A percentile compares a stretch with the other conserved stretches of the same genome.
phyloP scores from a whole-genome alignment of 179 eudicot genomes.

The Patellifolia procumbens region DNA sequence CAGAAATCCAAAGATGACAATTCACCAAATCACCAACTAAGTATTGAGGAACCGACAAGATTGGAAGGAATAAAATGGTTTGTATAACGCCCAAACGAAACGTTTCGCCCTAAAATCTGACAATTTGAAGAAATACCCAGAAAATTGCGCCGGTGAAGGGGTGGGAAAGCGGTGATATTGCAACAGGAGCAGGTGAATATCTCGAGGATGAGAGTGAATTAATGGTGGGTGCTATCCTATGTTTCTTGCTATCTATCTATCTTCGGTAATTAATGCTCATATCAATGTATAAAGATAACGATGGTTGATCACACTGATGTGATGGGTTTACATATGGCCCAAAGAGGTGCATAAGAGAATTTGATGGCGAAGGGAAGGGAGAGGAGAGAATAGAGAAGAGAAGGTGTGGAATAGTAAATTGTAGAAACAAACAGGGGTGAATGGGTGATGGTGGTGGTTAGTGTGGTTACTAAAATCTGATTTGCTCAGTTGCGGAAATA shows the following conservation, averaged over 20 bases:
- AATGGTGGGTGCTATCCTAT: too few relatives aligned
- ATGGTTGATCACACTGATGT: too few relatives aligned
- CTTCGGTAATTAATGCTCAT: neutral
- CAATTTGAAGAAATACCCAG: neutral
- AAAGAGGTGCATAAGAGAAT: too few relatives aligned
- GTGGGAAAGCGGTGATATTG: neutral
- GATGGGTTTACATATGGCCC: too few relatives aligned
- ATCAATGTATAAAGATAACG: too few relatives aligned
- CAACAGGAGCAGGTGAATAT: neutral
- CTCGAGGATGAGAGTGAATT: neutral
- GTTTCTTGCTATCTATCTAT: too few relatives aligned
- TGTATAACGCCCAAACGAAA: neutral
- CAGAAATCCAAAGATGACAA: neutral
- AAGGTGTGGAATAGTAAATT: neutral
- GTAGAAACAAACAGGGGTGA: neutral
- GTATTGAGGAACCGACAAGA: neutral
- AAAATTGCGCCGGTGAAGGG: too few relatives aligned
- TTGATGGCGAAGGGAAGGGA: neutral
- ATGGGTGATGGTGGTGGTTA: too few relatives aligned
- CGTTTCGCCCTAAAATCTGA: neutral
- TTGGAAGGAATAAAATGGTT: too few relatives aligned
- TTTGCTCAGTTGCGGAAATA: neutral
- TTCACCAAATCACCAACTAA: too few relatives aligned
- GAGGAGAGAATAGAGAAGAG: neutral
- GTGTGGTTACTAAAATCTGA: neutral